Evolutionary conservation across 306 rosid species (phyloP).

Genomic region (Trifolium repens): DNA sequence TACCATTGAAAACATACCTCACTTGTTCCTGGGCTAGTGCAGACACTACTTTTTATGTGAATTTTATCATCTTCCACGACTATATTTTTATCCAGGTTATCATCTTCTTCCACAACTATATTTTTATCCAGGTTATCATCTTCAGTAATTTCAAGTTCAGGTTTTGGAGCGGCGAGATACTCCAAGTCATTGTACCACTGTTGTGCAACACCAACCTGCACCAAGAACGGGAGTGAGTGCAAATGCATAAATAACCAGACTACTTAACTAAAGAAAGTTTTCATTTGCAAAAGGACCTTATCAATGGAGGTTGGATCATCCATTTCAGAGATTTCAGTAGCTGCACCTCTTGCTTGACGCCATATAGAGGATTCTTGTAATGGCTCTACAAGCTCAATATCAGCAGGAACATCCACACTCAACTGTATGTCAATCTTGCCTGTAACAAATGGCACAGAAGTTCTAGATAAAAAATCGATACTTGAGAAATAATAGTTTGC

Average conservation of each 20-base stretch:
- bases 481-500: slow-evolving; percentile 4
- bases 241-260: slow-evolving; percentile 29
- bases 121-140: slow-evolving; percentile 42
- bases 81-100: slow-evolving; percentile 42
- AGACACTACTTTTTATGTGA: slow-evolving; percentile 53
- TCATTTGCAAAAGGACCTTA: slow-evolving; percentile 56
- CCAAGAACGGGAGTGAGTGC: slow-evolving; percentile 42
- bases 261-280: slow-evolving; percentile 16
- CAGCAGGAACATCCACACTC: slow-evolving; percentile 63
- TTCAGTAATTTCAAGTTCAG: slow-evolving; percentile 57
- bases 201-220: slow-evolving; percentile 82
- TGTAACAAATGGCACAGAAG: slow-evolving; percentile 42
- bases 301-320: slow-evolving; percentile 61
- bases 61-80: slow-evolving; percentile 50
- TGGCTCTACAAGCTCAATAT: slow-evolving; percentile 77
- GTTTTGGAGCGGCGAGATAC: slow-evolving; percentile 57
- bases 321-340: slow-evolving; percentile 57
- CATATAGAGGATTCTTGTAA: slow-evolving; percentile 77
- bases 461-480: slow-evolving; percentile 25
- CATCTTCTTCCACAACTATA: slow-evolving; percentile 52
- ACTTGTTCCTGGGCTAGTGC: slow-evolving; percentile 86
- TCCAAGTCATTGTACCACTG: slow-evolving; percentile 89
- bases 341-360: slow-evolving; percentile 88
- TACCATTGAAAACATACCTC: slow-evolving; percentile 58
- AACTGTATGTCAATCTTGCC: slow-evolving; percentile 68